Evolutionary conservation across 495 filamentous ascomycete genomes (phyloP).

Genomic region (Daldinia grandis): DNA sequence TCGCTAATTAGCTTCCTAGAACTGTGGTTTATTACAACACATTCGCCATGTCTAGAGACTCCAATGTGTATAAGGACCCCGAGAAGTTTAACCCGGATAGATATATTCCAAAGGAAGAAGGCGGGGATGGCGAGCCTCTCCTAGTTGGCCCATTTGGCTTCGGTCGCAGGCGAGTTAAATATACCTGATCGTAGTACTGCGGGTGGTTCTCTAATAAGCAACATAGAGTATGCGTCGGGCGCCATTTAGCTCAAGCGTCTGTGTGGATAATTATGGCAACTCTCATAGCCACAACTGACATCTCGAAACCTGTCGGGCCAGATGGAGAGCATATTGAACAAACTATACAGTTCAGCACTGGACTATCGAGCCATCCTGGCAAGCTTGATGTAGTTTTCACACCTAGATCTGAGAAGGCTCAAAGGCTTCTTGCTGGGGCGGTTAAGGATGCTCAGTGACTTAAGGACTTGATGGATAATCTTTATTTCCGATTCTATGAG

Average conservation of each 20-base stretch:
- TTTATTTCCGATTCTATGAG: background rate
- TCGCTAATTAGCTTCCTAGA: slow-evolving; percentile 10
- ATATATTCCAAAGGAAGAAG: slow-evolving; percentile 53
- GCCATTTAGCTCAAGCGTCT: slow-evolving; percentile 40
- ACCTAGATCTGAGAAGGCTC: slow-evolving; percentile 35
- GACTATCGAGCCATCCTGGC: slow-evolving; percentile 38
- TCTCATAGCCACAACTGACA: slow-evolving; percentile 39
- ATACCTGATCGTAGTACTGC: background rate
- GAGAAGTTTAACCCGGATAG: slow-evolving; percentile 56
- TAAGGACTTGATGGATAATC: background rate
- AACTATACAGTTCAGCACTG: slow-evolving; percentile 38
- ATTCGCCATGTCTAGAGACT: slow-evolving; percentile 57
- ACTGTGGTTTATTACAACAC: slow-evolving; percentile 58
- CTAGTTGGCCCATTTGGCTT: slow-evolving; percentile 64
- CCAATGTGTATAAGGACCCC: slow-evolving; percentile 50
- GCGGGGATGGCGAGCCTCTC: slow-evolving; percentile 59
- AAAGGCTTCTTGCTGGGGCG: slow-evolving; percentile 22
- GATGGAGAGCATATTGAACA: slow-evolving; percentile 36
- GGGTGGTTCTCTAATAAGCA: background rate
- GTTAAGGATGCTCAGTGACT: slow-evolving; percentile 25
- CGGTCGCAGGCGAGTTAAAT: slow-evolving; percentile 44
- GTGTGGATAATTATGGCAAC: slow-evolving; percentile 43
- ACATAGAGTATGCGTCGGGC: slow-evolving; percentile 37
- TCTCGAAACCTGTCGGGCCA: slow-evolving; percentile 36
- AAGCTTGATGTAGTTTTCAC: slow-evolving; percentile 38